A percentile compares a stretch with the other conserved stretches of the same genome.
Conservation (phyloP, 495 filamentous ascomycete species). For the Daldinia grandis region DNA sequence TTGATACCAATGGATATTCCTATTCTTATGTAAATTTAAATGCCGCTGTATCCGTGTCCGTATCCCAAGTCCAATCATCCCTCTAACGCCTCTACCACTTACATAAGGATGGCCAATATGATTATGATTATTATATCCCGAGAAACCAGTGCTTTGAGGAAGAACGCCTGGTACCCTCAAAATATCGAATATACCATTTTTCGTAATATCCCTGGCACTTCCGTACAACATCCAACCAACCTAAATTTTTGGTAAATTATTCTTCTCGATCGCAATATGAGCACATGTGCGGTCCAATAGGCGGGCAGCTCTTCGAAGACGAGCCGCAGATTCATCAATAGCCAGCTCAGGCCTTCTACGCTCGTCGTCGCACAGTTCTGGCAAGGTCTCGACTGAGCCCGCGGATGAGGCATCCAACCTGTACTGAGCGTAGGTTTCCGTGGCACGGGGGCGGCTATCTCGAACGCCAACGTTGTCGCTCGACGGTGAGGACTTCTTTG, state of each 20-base stretch:
- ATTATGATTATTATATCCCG: neutral
- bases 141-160: neutral
- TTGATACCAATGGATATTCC: conserved; percentile 28
- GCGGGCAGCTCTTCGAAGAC: conserved; percentile 38
- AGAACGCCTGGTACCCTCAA: neutral
- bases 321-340: conserved; percentile 32
- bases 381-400: conserved; percentile 13
- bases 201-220: neutral
- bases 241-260: neutral
- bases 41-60: conserved; percentile 27
- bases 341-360: conserved; percentile 26
- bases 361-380: conserved; percentile 23
- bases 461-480: neutral
- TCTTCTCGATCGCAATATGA: neutral
- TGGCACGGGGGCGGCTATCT: conserved; percentile 13
- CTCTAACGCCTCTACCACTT: neutral
- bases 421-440: conserved; percentile 26
- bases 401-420: neutral
- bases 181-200: neutral
- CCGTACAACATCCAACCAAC: neutral
- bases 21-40: conserved; percentile 5
- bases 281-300: conserved; percentile 3
- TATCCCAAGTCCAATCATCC: neutral
- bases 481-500: neutral
- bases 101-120: neutral